Conservation (phyloP, 1,139 yeast species). For the Lodderomyces margitis region DNA sequence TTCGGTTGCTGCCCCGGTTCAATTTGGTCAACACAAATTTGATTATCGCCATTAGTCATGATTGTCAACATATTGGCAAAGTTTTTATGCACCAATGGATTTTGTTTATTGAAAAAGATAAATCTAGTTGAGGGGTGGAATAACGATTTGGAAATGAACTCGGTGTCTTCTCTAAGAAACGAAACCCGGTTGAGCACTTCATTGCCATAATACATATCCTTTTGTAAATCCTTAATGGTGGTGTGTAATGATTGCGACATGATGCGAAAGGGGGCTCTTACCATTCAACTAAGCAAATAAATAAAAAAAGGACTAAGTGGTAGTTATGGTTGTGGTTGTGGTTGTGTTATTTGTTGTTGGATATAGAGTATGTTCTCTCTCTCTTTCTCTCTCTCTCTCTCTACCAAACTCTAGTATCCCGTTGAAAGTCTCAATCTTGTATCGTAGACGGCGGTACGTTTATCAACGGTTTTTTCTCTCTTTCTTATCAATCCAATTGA, state of each 20-base stretch:
- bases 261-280: not conserved
- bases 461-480: too few species aligned
- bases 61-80: constrained; percentile 27
- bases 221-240: constrained; percentile 23
- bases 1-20: constrained; percentile 8
- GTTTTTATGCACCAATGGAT: constrained; percentile 37
- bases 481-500: too few species aligned
- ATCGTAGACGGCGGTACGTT: too few species aligned
- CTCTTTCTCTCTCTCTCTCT: too few species aligned
- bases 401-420: too few species aligned
- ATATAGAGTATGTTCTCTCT: too few species aligned
- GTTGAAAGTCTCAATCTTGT: too few species aligned
- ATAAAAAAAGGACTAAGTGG: not conserved
- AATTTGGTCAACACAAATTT: constrained; percentile 18
- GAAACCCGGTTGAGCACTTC: constrained; percentile 75
- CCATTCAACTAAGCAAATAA: constrained; percentile 2
- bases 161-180: constrained; percentile 66
- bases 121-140: constrained; percentile 54
- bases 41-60: constrained; percentile 36
- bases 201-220: constrained; percentile 46
- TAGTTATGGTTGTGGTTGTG: not conserved
- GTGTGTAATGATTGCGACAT: constrained; percentile 14
- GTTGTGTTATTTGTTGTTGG: too few species aligned
- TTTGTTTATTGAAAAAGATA: constrained; percentile 43
- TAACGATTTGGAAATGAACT: constrained; percentile 56